Conservation (phyloP, 1,139 yeast genomes). For the Barnettozyma hawaiiensis region DNA sequence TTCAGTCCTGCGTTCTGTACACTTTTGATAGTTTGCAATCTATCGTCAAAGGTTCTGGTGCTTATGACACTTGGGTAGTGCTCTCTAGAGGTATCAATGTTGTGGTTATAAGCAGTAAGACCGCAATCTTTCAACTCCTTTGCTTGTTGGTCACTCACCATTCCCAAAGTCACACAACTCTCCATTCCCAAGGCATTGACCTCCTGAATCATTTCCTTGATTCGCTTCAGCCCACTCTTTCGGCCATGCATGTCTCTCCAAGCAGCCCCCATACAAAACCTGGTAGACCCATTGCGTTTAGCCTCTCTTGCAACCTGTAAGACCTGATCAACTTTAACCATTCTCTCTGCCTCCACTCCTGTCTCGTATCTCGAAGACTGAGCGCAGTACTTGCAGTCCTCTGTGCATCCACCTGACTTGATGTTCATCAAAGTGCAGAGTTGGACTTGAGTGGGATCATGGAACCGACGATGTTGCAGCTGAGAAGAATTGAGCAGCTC, state of each 20-base stretch:
- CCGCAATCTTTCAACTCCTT: conserved; percentile 58
- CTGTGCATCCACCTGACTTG: conserved; percentile 78
- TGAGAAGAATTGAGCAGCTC: conserved; percentile 61
- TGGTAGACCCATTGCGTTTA: conserved; percentile 63
- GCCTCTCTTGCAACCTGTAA: conserved; percentile 60
- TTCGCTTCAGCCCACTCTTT: conserved; percentile 57
- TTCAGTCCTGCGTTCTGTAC: conserved; percentile 62
- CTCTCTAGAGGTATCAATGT: conserved; percentile 74
- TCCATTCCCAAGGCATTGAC: conserved; percentile 68
- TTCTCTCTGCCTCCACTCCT: conserved; percentile 62
- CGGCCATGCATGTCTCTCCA: conserved; percentile 85
- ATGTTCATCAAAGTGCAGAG: conserved; percentile 70
- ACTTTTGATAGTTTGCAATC: conserved; percentile 57
- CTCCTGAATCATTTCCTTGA: conserved; percentile 58
- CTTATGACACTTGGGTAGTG: conserved; percentile 69
- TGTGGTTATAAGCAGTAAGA: conserved; percentile 76
- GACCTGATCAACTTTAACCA: conserved; percentile 57
- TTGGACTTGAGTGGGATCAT: conserved; percentile 67
- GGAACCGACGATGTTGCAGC: conserved; percentile 58
- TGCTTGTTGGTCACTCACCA: conserved; percentile 63
- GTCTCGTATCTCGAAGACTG: conserved; percentile 67
- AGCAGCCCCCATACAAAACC: conserved; percentile 86
- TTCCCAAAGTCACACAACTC: conserved; percentile 76
- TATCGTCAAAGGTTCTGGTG: conserved; percentile 65
- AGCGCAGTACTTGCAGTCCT: conserved; percentile 78